phyloP scores from a whole-genome alignment of 768 basidiomycete genomes.

The Mycena latifolia region DNA sequence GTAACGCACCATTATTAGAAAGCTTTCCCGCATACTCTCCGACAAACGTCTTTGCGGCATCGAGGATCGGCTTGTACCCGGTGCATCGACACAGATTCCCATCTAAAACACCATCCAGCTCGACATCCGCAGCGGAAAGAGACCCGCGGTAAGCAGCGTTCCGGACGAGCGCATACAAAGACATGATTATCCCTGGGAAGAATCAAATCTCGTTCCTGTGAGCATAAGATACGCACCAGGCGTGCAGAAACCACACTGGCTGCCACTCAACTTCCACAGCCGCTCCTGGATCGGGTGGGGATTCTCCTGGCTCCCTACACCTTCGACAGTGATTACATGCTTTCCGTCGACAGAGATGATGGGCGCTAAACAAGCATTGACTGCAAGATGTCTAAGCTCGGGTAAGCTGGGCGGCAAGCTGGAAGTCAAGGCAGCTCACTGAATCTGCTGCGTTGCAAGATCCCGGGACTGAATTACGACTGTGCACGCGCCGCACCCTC shows the following conservation, averaged over 20 bases:
- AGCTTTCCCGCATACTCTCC: constrained; percentile 32
- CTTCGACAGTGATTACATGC: constrained; percentile 38
- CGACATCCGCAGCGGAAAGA: constrained; percentile 33
- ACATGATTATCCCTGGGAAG: constrained; percentile 33
- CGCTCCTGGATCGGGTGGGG: constrained; percentile 37
- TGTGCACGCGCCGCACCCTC: constrained; percentile 37
- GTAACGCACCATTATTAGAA: constrained; percentile 17
- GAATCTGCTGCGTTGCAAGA: constrained; percentile 31
- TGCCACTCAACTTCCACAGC: constrained; percentile 34
- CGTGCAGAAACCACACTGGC: constrained; percentile 37
- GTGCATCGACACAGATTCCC: constrained; percentile 38
- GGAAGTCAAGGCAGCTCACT: constrained; percentile 10
- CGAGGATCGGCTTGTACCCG: constrained; percentile 36
- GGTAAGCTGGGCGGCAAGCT: constrained; percentile 9
- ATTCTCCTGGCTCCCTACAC: constrained; percentile 33
- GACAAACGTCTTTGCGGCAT: constrained; percentile 38
- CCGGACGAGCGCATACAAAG: constrained; percentile 34
- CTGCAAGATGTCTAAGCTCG: constrained; percentile 29
- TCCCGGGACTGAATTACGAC: constrained; percentile 34
- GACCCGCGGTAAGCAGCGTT: constrained; percentile 38
- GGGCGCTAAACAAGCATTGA: constrained; percentile 37
- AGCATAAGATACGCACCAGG: constrained; percentile 15
- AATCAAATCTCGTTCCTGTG: neutral
- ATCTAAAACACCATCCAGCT: constrained; percentile 36
- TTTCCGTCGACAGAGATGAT: constrained; percentile 37